Conservation (phyloP, 768 basidiomycete genomes). For the Phallus indusiatus region DNA sequence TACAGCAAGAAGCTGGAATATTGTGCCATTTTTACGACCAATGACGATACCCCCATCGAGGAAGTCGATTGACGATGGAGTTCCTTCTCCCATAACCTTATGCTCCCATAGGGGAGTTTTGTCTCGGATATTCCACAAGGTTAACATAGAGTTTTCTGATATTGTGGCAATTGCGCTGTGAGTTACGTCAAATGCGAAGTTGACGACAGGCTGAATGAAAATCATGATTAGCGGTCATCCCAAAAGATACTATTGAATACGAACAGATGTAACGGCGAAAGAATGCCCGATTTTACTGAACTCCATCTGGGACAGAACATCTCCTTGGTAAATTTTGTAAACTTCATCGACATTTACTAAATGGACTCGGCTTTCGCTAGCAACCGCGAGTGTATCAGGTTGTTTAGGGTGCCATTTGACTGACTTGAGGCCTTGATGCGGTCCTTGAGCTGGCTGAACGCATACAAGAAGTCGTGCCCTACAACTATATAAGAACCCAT, state of each 20-base stretch:
- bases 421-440: constrained; percentile 54
- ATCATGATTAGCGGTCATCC: not conserved
- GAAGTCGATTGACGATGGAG: constrained; percentile 75
- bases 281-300: constrained; percentile 59
- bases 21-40: constrained; percentile 74
- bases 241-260: constrained; percentile 18
- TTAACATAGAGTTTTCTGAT: constrained; percentile 72
- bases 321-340: constrained; percentile 48
- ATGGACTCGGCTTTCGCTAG: constrained; percentile 67
- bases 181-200: constrained; percentile 76
- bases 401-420: constrained; percentile 89
- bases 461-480: constrained; percentile 65
- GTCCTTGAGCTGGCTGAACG: constrained; percentile 48
- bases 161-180: constrained; percentile 74
- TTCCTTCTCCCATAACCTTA: constrained; percentile 69
- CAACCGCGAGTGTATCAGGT: constrained; percentile 71
- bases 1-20: constrained; percentile 75
- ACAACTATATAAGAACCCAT: constrained; percentile 3
- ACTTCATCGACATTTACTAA: constrained; percentile 63
- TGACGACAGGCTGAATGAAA: constrained; percentile 52
- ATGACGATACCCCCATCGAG: constrained; percentile 81
- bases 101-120: constrained; percentile 65
- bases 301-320: constrained; percentile 59
- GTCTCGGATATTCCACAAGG: constrained; percentile 76
- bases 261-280: constrained; percentile 61